Evolutionary conservation across 2,329 filamentous ascomycete genomes (phyloP).

Genomic region (Decorospora gaudefroyi): DNA sequence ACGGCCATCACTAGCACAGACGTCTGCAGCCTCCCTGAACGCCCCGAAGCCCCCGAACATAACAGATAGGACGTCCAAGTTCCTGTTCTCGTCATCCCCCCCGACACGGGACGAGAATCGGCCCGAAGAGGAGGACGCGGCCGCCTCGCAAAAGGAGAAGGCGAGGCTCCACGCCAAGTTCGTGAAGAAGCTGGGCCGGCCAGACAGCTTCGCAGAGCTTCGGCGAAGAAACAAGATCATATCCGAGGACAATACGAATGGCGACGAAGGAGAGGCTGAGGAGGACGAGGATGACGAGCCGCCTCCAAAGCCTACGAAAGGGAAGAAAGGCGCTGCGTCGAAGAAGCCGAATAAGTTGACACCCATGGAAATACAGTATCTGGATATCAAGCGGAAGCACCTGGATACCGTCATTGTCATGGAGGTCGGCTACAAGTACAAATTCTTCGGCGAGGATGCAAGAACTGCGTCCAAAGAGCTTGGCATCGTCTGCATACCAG

Average conservation of each 20-base stretch:
- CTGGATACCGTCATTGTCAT: conserved; percentile 88
- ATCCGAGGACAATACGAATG: conserved; percentile 58
- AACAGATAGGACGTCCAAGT: conserved; percentile 61
- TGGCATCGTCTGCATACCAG: conserved; percentile 94
- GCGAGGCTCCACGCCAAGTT: conserved; percentile 80
- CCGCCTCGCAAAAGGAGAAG: conserved; percentile 62
- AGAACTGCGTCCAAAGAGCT: conserved; percentile 85
- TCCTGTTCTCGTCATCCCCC: conserved; percentile 61
- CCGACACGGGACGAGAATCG: conserved; percentile 41
- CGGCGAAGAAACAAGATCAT: conserved; percentile 63
- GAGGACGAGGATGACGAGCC: conserved; percentile 61
- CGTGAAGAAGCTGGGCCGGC: conserved; percentile 84
- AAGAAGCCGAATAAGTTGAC: conserved; percentile 86
- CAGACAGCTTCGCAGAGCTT: conserved; percentile 75
- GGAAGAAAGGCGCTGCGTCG: conserved; percentile 54
- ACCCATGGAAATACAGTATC: conserved; percentile 88
- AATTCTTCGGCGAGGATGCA: conserved; percentile 95
- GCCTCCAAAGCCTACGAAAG: conserved; percentile 56
- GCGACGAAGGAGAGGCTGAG: conserved; percentile 60
- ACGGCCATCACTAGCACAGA: conserved; percentile 29
- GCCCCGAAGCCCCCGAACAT: conserved; percentile 42
- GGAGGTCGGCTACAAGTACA: conserved; percentile 97
- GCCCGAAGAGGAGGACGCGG: conserved; percentile 53
- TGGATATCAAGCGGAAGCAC: conserved; percentile 91
- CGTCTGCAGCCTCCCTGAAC: conserved; percentile 32